These are phyloP conservation scores for Candida insectorum DNA, from an alignment of 805 yeast species.

Conservation along the genomic window DNA sequence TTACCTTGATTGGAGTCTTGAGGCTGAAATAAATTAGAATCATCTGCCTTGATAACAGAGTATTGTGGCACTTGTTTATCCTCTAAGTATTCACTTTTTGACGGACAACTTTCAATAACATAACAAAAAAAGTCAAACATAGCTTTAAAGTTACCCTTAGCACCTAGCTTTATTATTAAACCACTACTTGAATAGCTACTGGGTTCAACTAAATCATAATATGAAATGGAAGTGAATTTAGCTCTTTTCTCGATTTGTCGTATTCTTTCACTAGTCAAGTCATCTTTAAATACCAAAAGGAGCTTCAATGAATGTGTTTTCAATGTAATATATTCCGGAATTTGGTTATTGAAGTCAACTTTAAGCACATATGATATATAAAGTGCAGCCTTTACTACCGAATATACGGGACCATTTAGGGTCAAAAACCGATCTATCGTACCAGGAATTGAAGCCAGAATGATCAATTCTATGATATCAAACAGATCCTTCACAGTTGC, in stretches of 20 bases:
- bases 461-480: constrained; percentile 15
- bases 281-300: constrained; percentile 2
- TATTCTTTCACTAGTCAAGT: constrained; percentile 5
- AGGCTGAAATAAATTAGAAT: constrained; percentile 15
- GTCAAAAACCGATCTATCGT: constrained; percentile 29
- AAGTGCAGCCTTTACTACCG: constrained; percentile 21
- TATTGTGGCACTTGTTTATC: constrained; percentile 13
- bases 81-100: constrained; percentile 11
- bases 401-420: constrained; percentile 22
- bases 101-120: constrained; percentile 5
- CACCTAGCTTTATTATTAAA: constrained; percentile 8
- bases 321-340: constrained; percentile 24
- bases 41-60: constrained; percentile 15
- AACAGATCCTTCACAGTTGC: constrained; percentile 19
- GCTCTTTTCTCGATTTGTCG: constrained; percentile 12
- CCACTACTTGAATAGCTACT: constrained; percentile 1
- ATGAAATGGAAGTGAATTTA: constrained; percentile 4
- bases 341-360: constrained; percentile 24
- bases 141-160: constrained; percentile 19
- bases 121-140: constrained; percentile 14
- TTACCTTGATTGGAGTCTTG: constrained; percentile 13
- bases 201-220: constrained; percentile 7
- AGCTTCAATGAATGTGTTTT: constrained; percentile 13
- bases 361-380: constrained; percentile 23
- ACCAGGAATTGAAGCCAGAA: constrained; percentile 21